Base-by-base conservation (phyloP, 2,329 filamentous ascomycete genomes). In the Cercospora sojina region DNA sequence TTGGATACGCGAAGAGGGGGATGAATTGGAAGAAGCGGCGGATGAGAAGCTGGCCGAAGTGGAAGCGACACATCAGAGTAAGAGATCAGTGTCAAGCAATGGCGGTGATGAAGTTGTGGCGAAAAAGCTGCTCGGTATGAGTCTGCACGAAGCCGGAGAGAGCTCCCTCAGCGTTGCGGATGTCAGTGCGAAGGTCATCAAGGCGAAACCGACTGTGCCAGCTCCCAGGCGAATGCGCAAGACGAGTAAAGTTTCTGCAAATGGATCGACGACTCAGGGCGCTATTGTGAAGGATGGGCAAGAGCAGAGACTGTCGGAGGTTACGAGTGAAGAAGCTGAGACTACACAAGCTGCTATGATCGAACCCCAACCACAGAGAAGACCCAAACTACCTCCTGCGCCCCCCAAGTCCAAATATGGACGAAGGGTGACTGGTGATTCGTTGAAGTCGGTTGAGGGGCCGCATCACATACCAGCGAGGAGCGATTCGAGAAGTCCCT, bases 131-230 rank as follows among this genome's bases (percentile, higher is more conserved):
- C 78, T 93, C 3, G 91, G 90, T 9, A 92, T 93, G 78, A 90
- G 88, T 67, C 82, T 94, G 3, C 86, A 87, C 1, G 83, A 86
- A 1, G 87, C 91, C 60, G 86, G 85, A n/a, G 86, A 86, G 57
- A 96, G 92, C 76, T 88, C 85, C 73, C 82, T 92, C 70, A 74
- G 73, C 31, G 68, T 96, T 49, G 93, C 87, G 35, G 90, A 95
- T 72, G 87, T 96, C 49, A 72, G 73, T 31, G 92, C 92, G 16
- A 78, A 79, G 6, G 87, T 87, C 10, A 90, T 93, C 53, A 91
- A 85, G 77, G 92, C 94, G 79, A 93, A 91, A 77, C 92, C 92
- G 0, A 92, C 91, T 0, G 87, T 94, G 23, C 88, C 93, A 73
- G 93, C 92, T 18, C 92, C 91, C 5, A 92, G 91, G 75, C 85